Percentiles rank a stretch among this genome's conserved stretches.
Conservation (phyloP, 768 basidiomycete species). For the Clitopilus passeckerianus region DNA sequence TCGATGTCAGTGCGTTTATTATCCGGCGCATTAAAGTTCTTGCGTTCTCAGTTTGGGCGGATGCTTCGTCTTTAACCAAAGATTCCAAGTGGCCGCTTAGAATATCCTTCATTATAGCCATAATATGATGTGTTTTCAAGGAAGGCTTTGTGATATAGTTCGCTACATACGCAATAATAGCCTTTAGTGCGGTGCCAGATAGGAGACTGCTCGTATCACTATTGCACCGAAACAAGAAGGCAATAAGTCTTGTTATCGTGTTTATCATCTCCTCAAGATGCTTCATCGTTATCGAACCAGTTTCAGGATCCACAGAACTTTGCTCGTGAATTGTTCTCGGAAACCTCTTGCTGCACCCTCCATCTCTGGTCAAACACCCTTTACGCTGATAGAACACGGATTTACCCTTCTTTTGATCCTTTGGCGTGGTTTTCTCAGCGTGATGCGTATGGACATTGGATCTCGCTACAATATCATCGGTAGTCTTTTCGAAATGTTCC, state of each 20-base stretch:
- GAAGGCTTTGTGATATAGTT: slow-evolving; percentile 22
- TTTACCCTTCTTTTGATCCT: too few relatives aligned
- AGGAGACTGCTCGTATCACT: slow-evolving; percentile 24
- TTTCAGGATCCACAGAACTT: slow-evolving; percentile 12
- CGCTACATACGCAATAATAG: slow-evolving; percentile 26
- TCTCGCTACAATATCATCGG: too few relatives aligned
- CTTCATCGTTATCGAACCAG: slow-evolving; percentile 19
- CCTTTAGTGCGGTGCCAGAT: slow-evolving; percentile 28
- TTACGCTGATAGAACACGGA: not conserved
- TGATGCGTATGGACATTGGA: too few relatives aligned
- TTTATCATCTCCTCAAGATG: slow-evolving; percentile 26
- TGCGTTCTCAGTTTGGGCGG: slow-evolving; percentile 5
- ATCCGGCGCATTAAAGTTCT: not conserved
- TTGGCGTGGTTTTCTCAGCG: too few relatives aligned
- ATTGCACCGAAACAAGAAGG: slow-evolving; percentile 24
- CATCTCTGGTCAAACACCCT: not conserved
- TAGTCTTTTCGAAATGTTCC: not conserved
- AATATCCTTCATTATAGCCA: slow-evolving; percentile 14
- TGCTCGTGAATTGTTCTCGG: slow-evolving; percentile 11
- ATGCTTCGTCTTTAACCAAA: slow-evolving; percentile 1
- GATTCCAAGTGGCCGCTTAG: slow-evolving; percentile 9
- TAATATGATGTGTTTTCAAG: slow-evolving; percentile 24
- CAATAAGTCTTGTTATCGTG: slow-evolving; percentile 14
- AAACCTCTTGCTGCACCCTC: slow-evolving; percentile 21
- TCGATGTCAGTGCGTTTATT: not conserved